A percentile compares a stretch with the other conserved stretches of the same genome.
phyloP scores from a whole-genome alignment of 345 rosid species.

The Citrus sinensis region DNA sequence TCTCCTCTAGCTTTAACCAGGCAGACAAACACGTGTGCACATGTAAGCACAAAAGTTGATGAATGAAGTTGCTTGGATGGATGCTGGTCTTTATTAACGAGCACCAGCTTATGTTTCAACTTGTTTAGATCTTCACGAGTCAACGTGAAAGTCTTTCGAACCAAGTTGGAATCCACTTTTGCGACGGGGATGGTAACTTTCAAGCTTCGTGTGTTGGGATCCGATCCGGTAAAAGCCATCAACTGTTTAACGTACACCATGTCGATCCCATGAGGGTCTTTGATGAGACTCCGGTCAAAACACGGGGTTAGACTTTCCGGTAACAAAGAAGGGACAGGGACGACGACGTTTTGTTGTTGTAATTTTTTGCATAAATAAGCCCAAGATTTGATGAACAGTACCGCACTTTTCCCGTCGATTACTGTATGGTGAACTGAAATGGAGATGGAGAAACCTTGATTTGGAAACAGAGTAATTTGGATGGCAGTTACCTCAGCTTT shows the following conservation, averaged over 20 bases:
- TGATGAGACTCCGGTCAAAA: constrained; percentile 18
- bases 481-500: background rate
- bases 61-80: constrained; percentile 3
- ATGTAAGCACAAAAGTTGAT: constrained; percentile 36
- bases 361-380: constrained; percentile 23
- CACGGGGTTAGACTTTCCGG: constrained; percentile 22
- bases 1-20: constrained; percentile 26
- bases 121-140: constrained; percentile 17
- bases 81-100: too few relatives aligned
- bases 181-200: background rate
- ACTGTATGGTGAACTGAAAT: constrained; percentile 35
- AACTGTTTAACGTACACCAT: constrained; percentile 1
- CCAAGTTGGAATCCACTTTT: background rate
- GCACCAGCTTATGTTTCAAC: constrained; percentile 21
- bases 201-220: constrained; percentile 17
- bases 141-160: constrained; percentile 30
- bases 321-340: constrained; percentile 1
- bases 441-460: constrained; percentile 34
- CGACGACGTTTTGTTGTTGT: background rate
- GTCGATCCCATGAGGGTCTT: constrained; percentile 24
- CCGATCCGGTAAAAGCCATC: background rate
- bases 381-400: constrained; percentile 42
- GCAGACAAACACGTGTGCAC: constrained; percentile 22
- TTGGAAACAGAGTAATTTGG: constrained; percentile 33
- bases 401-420: constrained; percentile 31